Percentiles rank a stretch among this genome's conserved stretches.
phyloP scores from a whole-genome alignment of 176 grass and related monocot species.

The Zizania latifolia region DNA sequence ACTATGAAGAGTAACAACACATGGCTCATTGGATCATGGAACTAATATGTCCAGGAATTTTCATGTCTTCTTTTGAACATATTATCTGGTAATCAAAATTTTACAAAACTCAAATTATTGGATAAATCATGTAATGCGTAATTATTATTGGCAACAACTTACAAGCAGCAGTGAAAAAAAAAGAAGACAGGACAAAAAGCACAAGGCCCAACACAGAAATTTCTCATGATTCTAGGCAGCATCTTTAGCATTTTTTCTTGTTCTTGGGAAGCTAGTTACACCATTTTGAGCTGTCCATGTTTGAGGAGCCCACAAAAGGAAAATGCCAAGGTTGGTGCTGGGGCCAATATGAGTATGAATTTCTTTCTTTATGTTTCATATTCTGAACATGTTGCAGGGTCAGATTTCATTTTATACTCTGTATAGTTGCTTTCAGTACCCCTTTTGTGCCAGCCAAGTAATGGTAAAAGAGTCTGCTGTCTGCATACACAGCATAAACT shows the following conservation, averaged over 20 bases:
- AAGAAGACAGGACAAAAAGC: constrained; percentile 32
- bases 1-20: constrained; percentile 23
- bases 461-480: too few species aligned
- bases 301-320: constrained; percentile 49
- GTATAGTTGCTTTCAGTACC: constrained; percentile 6
- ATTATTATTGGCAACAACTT: constrained; percentile 24
- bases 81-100: not conserved
- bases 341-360: constrained; percentile 22
- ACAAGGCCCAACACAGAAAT: constrained; percentile 39
- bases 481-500: constrained; percentile 26
- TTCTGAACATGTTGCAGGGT: constrained; percentile 2
- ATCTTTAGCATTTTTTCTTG: constrained; percentile 30
- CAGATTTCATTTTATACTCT: constrained; percentile 4
- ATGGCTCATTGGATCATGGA: not conserved
- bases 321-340: constrained; percentile 29
- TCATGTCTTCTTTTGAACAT: not conserved
- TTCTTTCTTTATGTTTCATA: constrained; percentile 26
- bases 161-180: constrained; percentile 26
- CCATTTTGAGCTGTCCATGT: constrained; percentile 44
- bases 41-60: constrained; percentile 5
- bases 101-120: not conserved
- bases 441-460: not conserved
- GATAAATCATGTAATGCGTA: not conserved
- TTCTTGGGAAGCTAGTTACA: constrained; percentile 38
- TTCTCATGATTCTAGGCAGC: constrained; percentile 45